phyloP scores from a whole-genome alignment of 2,329 filamentous ascomycete genomes.

The Cryphonectria radicalis region DNA sequence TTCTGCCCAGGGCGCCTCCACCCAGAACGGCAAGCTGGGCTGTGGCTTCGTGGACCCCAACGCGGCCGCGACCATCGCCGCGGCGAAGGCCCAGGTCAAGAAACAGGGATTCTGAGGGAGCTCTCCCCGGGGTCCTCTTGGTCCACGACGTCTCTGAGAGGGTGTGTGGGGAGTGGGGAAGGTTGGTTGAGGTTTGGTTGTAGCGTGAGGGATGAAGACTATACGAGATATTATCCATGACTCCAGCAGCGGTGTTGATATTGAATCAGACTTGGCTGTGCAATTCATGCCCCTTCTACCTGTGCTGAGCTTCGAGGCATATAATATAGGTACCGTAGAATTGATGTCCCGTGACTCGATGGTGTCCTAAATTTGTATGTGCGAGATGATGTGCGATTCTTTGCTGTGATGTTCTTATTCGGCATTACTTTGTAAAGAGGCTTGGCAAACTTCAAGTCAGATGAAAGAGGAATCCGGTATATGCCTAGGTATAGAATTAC shows the following conservation, averaged over 20 bases:
- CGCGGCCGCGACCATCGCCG: conserved; percentile 36
- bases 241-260: background rate
- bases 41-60: conserved; percentile 41
- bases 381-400: background rate
- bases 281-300: background rate
- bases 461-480: background rate
- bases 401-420: background rate
- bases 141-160: background rate
- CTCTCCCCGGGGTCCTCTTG: background rate
- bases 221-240: background rate
- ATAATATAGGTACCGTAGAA: background rate
- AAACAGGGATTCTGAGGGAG: conserved; percentile 38
- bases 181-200: too few relatives aligned
- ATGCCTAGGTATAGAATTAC: background rate
- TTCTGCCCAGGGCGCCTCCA: conserved; percentile 38
- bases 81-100: conserved; percentile 39
- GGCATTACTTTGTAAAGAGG: background rate
- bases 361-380: background rate
- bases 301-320: background rate
- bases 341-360: background rate
- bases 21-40: conserved; percentile 42
- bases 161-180: background rate
- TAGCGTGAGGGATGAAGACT: background rate
- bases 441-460: background rate
- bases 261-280: background rate